Evolutionary conservation across 2,329 filamentous ascomycete species (phyloP), one percentile per base, ranked within the genome.

Genomic region (Colletotrichum sp.): DNA sequence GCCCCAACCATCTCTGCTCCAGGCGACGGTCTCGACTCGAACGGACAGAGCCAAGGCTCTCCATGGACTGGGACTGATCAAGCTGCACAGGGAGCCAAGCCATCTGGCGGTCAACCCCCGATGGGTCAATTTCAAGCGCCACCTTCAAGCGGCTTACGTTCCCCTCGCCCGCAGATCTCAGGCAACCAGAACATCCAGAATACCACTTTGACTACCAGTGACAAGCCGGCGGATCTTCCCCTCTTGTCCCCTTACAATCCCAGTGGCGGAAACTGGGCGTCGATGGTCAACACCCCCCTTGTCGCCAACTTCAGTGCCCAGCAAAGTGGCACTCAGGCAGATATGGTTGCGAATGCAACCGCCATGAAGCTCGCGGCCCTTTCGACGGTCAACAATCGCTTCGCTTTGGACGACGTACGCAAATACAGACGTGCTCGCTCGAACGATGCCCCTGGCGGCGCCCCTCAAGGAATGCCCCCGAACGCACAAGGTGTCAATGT

Each of bases 281-380:
- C 97, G 10, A 98, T 98, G 95, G 94, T 98, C 78, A 99, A 98
- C 87, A 99, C 97, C 3, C 97, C 97, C 3, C 98, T 99, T 94
- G 95, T 96, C 7, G 88, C 95, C 55, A 96, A 93, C 79, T 99
- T 99, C 85, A 94, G 90, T 78, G 88, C 80, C 82, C 88, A 79
- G 86, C 86, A 89, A 18, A 85, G 84, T 77, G 89, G 88, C 63
- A 93, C 91, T 72, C 96, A 98, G 84, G 96, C 96, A 18, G 97
- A 99, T 82, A 99, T 99, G 96, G 94, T 99, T 74, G 97, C 97
- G 75, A 99, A 99, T 83, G 97, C 97, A 30, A 99, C 97, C 18
- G 97, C 97, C 26, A 99, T 99, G 97, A 99, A 99, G 85, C 91
- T 99, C 68, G 97, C 97, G 62, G 97, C 97, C 21, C 89, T 99